Percentiles rank a stretch among this genome's conserved stretches.
Evolutionary conservation across 1,139 yeast species (phyloP).

Genomic region (Suhomyces wounanorum): DNA sequence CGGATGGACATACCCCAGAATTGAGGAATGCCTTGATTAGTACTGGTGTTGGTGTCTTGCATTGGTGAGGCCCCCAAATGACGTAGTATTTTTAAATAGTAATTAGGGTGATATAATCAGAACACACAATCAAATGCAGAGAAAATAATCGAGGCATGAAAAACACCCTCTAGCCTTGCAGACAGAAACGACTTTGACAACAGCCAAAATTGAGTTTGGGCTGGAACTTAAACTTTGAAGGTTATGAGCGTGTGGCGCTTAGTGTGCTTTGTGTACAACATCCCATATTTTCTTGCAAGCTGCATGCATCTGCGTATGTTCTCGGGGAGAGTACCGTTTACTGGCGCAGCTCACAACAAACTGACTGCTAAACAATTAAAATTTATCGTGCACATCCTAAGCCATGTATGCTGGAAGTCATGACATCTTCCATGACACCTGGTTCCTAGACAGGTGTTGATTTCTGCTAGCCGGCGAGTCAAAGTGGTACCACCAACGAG

Average conservation of each 20-base stretch:
- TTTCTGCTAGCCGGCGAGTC: neutral
- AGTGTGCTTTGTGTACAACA: neutral
- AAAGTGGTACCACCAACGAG: neutral
- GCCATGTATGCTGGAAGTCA: neutral
- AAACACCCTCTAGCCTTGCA: neutral
- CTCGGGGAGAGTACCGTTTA: conserved; percentile 4
- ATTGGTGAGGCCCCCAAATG: neutral
- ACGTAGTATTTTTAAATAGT: neutral
- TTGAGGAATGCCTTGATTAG: neutral
- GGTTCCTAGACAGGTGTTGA: neutral
- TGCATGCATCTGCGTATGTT: conserved; percentile 1
- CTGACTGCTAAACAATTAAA: neutral
- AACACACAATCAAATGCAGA: neutral
- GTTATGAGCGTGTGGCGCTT: neutral
- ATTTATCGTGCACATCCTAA: neutral
- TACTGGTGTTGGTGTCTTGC: neutral
- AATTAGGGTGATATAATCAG: conserved; percentile 4
- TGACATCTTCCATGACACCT: neutral
- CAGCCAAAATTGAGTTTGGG: neutral
- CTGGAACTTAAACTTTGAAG: neutral
- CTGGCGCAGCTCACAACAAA: neutral
- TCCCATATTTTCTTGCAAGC: neutral
- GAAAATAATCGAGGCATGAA: neutral
- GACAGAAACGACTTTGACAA: conserved; percentile 1
- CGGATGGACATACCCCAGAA: neutral